Evolutionary conservation across 2,329 filamentous ascomycete species (phyloP).

Genomic region (Diaporthe sp.): DNA sequence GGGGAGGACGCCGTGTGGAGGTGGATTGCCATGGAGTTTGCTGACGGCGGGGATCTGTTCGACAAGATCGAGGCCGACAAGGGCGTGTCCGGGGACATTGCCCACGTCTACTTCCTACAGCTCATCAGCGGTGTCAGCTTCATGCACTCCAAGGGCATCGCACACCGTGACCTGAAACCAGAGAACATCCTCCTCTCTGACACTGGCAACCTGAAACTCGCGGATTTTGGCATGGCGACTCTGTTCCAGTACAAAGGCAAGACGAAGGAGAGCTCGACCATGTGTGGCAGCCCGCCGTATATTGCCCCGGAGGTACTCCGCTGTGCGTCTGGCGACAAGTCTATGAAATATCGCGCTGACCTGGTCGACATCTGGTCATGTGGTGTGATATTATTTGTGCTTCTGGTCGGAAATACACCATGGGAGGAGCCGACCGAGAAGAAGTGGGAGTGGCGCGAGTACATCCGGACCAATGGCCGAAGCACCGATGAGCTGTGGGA

Average conservation of each 20-base stretch:
- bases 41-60: constrained; percentile 95
- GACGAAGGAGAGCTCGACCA: constrained; percentile 84
- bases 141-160: constrained; percentile 96
- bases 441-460: constrained; percentile 94
- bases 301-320: constrained; percentile 92
- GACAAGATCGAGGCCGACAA: constrained; percentile 99
- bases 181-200: constrained; percentile 94
- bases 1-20: constrained; percentile 90
- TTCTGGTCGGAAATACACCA: constrained; percentile 95
- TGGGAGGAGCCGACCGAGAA: constrained; percentile 92
- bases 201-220: constrained; percentile 90
- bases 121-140: constrained; percentile 91
- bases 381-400: constrained; percentile 95
- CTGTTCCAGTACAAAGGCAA: constrained; percentile 91
- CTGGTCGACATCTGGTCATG: constrained; percentile 96
- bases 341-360: constrained; percentile 78
- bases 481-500: constrained; percentile 90
- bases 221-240: constrained; percentile 95
- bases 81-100: constrained; percentile 93
- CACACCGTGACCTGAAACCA: constrained; percentile 91
- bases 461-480: constrained; percentile 81
- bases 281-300: constrained; percentile 96
- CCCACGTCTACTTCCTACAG: constrained; percentile 96
- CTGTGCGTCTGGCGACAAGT: constrained; percentile 62
- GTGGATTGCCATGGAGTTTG: constrained; percentile 99